Evolutionary conservation across 1,284 basidiomycete genomes (phyloP), one percentile per base, ranked within the genome.

Genomic region (Leccinum pachyderme): DNA sequence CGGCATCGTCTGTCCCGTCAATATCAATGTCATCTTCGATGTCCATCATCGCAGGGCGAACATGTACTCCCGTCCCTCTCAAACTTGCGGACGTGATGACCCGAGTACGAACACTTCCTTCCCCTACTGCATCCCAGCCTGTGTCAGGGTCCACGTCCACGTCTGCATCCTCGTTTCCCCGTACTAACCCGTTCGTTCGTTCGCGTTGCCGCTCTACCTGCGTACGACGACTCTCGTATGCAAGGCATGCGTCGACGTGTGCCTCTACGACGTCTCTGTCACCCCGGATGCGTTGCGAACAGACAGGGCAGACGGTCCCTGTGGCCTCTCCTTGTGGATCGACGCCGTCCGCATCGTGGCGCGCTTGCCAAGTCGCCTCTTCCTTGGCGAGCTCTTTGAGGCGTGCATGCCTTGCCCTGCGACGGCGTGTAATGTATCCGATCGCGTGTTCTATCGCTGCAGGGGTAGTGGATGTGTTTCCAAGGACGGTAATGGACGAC

Each of bases 11-110:
- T 54, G 88, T 87, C 2, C 89, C 89, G 58, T 91, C 89, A 7
- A 91, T 75, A 59, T 91, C 89, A 7, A 91, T 75, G 31, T 89
- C 88, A 25, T 87, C 87, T 15, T 91, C 89, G 1, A 88, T 77
- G 59, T 90, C 88, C 56, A 79, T 74, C 18, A 79, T 74, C 18
- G 76, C 69, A 7, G 69, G 72, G 35, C 86, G 81, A 12, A 83
- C 77, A 57, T 83, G 77, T 65, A 91, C 88, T 11, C 89, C 89
- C 56, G 59, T 61, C 68, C 80, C 79, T 65, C 72, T 67, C 49
- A 78, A 63, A 58, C 70, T 71, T 27, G 71, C 72, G 18, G 68
- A 69, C 48, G 73, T 56, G 51, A 73, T 64, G 62, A 70, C 72
- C 65, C 63, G 72, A 58, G 65, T 61, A 41, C 63, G 53, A 13